phyloP scores from a whole-genome alignment of 768 basidiomycete species.

The Leccinum obscurum region DNA sequence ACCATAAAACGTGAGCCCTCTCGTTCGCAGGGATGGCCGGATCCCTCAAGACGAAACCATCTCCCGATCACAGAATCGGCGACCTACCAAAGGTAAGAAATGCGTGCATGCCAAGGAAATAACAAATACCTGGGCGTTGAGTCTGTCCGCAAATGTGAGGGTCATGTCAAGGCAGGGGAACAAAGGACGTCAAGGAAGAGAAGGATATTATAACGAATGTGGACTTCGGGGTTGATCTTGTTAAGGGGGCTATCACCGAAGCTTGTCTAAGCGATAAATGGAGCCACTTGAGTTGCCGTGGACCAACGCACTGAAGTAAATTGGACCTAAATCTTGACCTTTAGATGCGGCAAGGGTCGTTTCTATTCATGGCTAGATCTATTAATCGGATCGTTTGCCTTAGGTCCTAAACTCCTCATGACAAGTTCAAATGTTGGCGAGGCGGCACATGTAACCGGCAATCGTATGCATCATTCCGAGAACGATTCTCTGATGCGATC shows the following conservation, averaged over 20 bases:
- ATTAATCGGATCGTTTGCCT: not conserved
- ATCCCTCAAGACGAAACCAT: constrained; percentile 76
- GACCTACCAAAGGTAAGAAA: constrained; percentile 28
- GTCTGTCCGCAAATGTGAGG: constrained; percentile 40
- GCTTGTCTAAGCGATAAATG: constrained; percentile 8
- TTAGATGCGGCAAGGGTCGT: not conserved
- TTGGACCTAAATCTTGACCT: not conserved
- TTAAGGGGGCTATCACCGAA: not conserved
- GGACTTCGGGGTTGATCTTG: constrained; percentile 1
- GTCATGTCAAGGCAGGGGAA: constrained; percentile 32
- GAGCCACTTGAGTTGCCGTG: not conserved
- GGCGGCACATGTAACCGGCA: constrained; percentile 10
- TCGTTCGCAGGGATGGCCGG: constrained; percentile 62
- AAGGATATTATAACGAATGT: constrained; percentile 28
- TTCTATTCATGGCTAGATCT: not conserved
- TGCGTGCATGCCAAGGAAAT: not conserved
- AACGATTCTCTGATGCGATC: constrained; percentile 12
- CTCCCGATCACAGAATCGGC: constrained; percentile 49
- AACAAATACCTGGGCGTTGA: constrained; percentile 40
- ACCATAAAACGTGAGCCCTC: constrained; percentile 63
- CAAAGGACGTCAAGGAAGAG: constrained; percentile 17
- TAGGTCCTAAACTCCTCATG: not conserved
- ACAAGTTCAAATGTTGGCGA: constrained; percentile 9
- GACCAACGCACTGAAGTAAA: not conserved
- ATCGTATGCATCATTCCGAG: constrained; percentile 22